A percentile compares a stretch with the other conserved stretches of the same genome.
phyloP scores from a whole-genome alignment of 345 rosid species.

The Sisymbrium altissimum region DNA sequence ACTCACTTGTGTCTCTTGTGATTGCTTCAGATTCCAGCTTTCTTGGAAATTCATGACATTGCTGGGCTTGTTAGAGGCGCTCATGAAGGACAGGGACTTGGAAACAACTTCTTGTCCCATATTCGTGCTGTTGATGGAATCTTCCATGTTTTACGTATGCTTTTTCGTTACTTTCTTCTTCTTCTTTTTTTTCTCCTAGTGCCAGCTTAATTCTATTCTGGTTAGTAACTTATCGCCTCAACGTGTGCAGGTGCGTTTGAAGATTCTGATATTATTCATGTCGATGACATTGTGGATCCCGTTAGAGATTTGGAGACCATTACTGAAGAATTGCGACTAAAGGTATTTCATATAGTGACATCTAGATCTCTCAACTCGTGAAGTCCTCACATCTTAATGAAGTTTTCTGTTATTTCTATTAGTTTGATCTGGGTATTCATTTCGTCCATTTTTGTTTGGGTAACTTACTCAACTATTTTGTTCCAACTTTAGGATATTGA shows the following conservation, averaged over 20 bases:
- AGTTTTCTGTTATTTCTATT: not conserved
- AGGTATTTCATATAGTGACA: constrained; percentile 43
- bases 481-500: constrained; percentile 70
- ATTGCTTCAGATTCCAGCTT: constrained; percentile 69
- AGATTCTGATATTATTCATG: constrained; percentile 93
- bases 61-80: constrained; percentile 98
- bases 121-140: constrained; percentile 99
- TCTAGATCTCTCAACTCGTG: not conserved
- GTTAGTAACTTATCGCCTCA: constrained; percentile 9
- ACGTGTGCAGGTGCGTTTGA: constrained; percentile 79
- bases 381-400: not conserved
- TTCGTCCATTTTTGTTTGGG: constrained; percentile 1
- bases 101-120: constrained; percentile 93
- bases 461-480: constrained; percentile 6
- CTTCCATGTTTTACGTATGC: constrained; percentile 91
- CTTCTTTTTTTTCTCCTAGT: not conserved
- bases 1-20: not conserved
- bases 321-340: constrained; percentile 71
- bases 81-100: constrained; percentile 95
- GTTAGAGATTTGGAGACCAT: constrained; percentile 92
- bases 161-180: too few relatives aligned
- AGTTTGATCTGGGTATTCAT: not conserved
- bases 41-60: constrained; percentile 94
- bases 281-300: constrained; percentile 90
- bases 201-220: not conserved